phyloP scores from a whole-genome alignment of 305 asterid species.

The Ajuga reptans region DNA sequence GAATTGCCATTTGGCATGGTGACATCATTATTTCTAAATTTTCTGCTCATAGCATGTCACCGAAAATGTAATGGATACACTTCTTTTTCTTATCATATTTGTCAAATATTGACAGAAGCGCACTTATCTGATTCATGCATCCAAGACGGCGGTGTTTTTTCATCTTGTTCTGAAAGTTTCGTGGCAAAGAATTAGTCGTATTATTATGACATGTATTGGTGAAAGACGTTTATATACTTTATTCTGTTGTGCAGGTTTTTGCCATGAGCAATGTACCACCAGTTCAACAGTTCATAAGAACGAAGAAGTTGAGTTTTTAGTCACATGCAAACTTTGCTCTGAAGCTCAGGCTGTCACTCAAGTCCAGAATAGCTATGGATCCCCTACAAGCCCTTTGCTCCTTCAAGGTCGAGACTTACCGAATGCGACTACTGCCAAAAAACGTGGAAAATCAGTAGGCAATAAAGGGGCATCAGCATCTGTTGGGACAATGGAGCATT shows the following conservation, averaged over 20 bases:
- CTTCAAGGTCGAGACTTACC: conserved; percentile 52
- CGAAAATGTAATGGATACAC: neutral
- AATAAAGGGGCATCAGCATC: conserved; percentile 40
- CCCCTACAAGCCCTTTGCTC: conserved; percentile 82
- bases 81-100: neutral
- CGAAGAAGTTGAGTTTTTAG: conserved; percentile 40
- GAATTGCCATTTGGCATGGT: neutral
- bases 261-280: conserved; percentile 61
- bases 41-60: neutral
- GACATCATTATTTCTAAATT: neutral
- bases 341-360: conserved; percentile 31
- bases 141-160: conserved; percentile 29
- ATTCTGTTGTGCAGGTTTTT: conserved; percentile 51
- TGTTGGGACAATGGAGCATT: conserved; percentile 21
- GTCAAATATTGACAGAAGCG: neutral
- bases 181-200: conserved; percentile 1
- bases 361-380: conserved; percentile 38
- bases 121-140: conserved; percentile 33
- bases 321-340: conserved; percentile 68
- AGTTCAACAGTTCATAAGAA: conserved; percentile 40
- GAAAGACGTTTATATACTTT: conserved; percentile 7
- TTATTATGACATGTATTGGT: conserved; percentile 1
- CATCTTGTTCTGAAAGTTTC: conserved; percentile 6
- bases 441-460: conserved; percentile 32
- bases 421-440: conserved; percentile 28